Evolutionary conservation across 768 basidiomycete species (phyloP).

Genomic region (Clitopilus hobsonii): DNA sequence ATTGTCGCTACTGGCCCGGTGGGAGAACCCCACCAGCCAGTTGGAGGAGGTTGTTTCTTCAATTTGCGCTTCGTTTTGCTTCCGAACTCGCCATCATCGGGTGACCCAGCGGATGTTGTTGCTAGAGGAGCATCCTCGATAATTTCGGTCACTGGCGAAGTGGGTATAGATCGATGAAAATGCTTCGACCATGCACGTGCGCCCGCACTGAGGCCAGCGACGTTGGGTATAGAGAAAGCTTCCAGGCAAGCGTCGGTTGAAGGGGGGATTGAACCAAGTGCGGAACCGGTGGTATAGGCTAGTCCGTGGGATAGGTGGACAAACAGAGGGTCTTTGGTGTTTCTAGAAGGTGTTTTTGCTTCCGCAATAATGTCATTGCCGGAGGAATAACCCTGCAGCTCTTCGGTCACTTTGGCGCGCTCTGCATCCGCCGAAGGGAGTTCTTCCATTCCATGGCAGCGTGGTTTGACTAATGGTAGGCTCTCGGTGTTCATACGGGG

Average conservation of each 20-base stretch:
- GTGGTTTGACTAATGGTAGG: slow-evolving; percentile 1
- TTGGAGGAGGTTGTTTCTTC: slow-evolving; percentile 14
- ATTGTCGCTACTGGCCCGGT: slow-evolving; percentile 47
- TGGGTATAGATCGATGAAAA: slow-evolving; percentile 42
- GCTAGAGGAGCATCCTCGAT: too few species aligned
- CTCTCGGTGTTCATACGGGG: neutral
- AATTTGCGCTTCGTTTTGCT: slow-evolving; percentile 9
- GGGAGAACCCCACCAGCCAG: slow-evolving; percentile 59
- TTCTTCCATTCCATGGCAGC: slow-evolving; percentile 12
- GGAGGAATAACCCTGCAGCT: neutral
- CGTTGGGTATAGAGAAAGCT: slow-evolving; percentile 49
- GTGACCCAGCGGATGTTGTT: neutral
- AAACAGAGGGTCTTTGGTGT: slow-evolving; percentile 29
- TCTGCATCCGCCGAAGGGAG: slow-evolving; percentile 11
- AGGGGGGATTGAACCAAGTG: slow-evolving; percentile 46
- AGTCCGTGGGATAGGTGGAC: slow-evolving; percentile 46
- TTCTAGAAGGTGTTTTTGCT: neutral
- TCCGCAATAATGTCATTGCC: neutral
- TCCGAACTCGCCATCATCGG: slow-evolving; percentile 5
- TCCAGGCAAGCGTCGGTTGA: slow-evolving; percentile 41
- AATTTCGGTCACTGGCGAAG: too few species aligned
- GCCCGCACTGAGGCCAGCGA: slow-evolving; percentile 47
- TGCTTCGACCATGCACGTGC: slow-evolving; percentile 69
- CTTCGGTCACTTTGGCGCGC: slow-evolving; percentile 7
- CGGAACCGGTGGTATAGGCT: slow-evolving; percentile 58